Conservation (phyloP, 495 filamentous ascomycete genomes). For the Aspergillus campestris region DNA sequence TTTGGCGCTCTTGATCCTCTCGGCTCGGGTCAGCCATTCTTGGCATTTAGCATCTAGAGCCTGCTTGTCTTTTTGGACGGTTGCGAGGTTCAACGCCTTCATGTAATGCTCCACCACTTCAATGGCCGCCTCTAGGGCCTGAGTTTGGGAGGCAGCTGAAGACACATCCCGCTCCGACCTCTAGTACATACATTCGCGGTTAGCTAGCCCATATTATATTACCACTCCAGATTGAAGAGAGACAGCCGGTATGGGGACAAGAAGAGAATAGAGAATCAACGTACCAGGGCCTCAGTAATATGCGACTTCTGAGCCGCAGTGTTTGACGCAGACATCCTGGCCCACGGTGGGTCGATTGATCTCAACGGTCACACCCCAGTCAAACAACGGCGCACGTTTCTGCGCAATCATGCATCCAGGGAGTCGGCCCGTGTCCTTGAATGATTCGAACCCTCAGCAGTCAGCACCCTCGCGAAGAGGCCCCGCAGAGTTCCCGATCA, state of each 20-base stretch:
- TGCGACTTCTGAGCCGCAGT: constrained; percentile 17
- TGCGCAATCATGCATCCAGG: too few relatives aligned
- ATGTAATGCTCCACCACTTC: constrained; percentile 70
- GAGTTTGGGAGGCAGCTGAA: constrained; percentile 47
- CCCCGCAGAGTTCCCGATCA: too few relatives aligned
- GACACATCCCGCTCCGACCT: constrained; percentile 51
- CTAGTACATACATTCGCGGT: constrained; percentile 29
- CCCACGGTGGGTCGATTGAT: neutral
- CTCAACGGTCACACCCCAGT: too few relatives aligned
- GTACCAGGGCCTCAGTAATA: constrained; percentile 22
- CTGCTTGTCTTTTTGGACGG: constrained; percentile 44
- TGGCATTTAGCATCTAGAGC: constrained; percentile 56
- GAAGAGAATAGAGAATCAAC: neutral
- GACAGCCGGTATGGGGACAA: neutral
- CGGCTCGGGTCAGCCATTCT: constrained; percentile 57
- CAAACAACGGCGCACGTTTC: too few relatives aligned
- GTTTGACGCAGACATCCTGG: constrained; percentile 27
- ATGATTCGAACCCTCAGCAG: too few relatives aligned
- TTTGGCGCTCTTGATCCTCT: constrained; percentile 56
- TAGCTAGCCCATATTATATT: constrained; percentile 10
- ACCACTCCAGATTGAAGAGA: neutral
- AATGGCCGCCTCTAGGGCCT: constrained; percentile 66
- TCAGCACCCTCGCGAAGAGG: too few relatives aligned
- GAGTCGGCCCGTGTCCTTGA: too few relatives aligned
- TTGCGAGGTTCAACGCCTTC: constrained; percentile 52